These are phyloP conservation scores for Elsinoe necatrix DNA, from an alignment of 2,329 filamentous ascomycete species.

Conservation along the genomic window DNA sequence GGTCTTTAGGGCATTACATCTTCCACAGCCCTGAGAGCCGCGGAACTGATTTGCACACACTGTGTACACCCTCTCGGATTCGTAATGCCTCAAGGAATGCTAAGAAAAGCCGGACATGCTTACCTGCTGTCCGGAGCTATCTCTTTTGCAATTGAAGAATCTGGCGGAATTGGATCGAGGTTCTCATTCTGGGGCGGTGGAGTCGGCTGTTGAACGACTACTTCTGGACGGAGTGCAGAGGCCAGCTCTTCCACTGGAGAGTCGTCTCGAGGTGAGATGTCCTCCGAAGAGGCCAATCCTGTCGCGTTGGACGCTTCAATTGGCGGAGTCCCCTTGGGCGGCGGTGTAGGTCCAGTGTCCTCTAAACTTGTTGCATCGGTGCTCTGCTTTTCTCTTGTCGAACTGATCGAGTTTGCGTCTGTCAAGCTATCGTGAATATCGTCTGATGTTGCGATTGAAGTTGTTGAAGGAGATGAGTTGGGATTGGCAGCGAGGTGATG, in stretches of 20 bases:
- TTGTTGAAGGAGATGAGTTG: slow-evolving; percentile 8
- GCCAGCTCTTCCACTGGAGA: not conserved
- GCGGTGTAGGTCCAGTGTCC: not conserved
- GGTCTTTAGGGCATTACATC: not conserved
- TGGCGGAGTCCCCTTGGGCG: not conserved
- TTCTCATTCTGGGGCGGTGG: slow-evolving; percentile 13
- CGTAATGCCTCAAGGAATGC: not conserved
- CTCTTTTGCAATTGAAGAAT: not conserved
- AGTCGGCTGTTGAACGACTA: slow-evolving; percentile 14
- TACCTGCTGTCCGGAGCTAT: slow-evolving; percentile 7
- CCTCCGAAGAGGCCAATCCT: slow-evolving; percentile 10
- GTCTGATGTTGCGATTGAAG: not conserved
- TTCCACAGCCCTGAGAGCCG: not conserved
- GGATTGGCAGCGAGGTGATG: not conserved
- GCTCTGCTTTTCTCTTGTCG: slow-evolving; percentile 10
- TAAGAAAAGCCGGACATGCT: not conserved
- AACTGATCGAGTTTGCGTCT: not conserved
- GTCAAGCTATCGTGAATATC: not conserved
- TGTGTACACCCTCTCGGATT: not conserved
- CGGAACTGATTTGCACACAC: not conserved
- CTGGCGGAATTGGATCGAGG: not conserved
- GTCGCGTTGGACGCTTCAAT: not conserved
- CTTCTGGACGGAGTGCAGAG: slow-evolving; percentile 1
- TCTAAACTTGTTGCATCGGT: slow-evolving; percentile 2
- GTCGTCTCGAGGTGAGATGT: not conserved